Evolutionary conservation across 2,329 filamentous ascomycete species (phyloP), one percentile per base, ranked within the genome.

Genomic region (Ophiosphaerella korrae): DNA sequence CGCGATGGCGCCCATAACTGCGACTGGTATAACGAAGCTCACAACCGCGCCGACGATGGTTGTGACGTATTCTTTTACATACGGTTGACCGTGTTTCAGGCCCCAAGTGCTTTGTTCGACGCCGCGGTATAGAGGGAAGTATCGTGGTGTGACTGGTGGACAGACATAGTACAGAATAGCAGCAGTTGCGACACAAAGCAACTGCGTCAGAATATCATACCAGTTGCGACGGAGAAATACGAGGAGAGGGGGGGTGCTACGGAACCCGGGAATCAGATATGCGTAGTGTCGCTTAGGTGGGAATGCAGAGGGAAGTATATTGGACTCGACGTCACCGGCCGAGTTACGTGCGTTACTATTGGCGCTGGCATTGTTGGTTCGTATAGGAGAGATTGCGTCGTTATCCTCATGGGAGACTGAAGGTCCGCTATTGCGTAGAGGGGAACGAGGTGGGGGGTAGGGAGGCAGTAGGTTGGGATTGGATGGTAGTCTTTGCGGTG

Each of bases 21-120:
- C 66, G 55, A 88, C 84, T 3, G 88, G 87, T 9, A 88, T 73
- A 0, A 87, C 62, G n/a, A 82, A 77, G 7, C 82, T 84, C 2
- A 90, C 75, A 12, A 89, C 68, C 1, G 86, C 87, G 5, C 86
- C 86, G 1, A 81, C 75, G 78, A 82, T 84, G 58, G 88, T 88
- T 12, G 84, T 84, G 11, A 90, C 73, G 62, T 89, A 87, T 59
- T 89, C 86, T n/a, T 82, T 79, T 50, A 85, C 81, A n/a, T 86
- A 72, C 0, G 87, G 86, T 62, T 88, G 88, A 31, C 84, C 84
- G 57, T 88, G 85, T 55, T 87, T 52, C 9, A 64, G 8, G 1
- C 63, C 62, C 55, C 52, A 84, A 83, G 32, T 14, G 18, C 42
- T 55, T 0, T 16, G 48, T 36, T 57, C 45, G 2, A 67, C 46